Conservation (phyloP, 2,329 filamentous ascomycete species). For the Corynespora cassiicola region DNA sequence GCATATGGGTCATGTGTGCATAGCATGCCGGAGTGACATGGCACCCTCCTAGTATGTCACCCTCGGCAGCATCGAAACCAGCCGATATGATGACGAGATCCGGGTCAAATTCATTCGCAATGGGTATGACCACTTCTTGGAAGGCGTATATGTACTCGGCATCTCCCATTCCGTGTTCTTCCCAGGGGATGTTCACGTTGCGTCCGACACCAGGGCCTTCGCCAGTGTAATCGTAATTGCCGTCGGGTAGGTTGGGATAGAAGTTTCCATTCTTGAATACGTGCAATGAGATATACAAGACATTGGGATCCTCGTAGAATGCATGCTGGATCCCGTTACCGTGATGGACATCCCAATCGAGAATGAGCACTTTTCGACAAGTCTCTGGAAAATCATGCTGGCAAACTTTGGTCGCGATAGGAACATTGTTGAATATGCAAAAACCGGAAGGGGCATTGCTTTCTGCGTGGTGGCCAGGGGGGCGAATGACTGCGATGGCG, state of each 20-base stretch:
- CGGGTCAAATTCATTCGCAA: conserved; percentile 89
- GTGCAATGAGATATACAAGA: conserved; percentile 94
- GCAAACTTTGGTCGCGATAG: conserved; percentile 87
- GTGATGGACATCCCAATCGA: conserved; percentile 86
- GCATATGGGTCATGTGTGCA: conserved; percentile 98
- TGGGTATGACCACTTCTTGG: conserved; percentile 94
- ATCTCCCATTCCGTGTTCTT: conserved; percentile 81
- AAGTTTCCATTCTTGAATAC: conserved; percentile 85
- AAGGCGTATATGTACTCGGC: conserved; percentile 97
- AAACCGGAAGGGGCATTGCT: conserved; percentile 87
- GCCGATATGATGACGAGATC: conserved; percentile 95
- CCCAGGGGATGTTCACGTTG: conserved; percentile 76
- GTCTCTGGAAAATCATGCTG: conserved; percentile 78
- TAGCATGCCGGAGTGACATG: conserved; percentile 92
- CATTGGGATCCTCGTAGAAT: conserved; percentile 92
- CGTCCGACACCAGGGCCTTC: conserved; percentile 63
- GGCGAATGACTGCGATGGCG: conserved; percentile 91
- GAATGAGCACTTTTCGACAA: conserved; percentile 87
- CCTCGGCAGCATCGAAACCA: conserved; percentile 93
- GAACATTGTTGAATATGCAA: conserved; percentile 98
- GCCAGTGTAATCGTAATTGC: conserved; percentile 66
- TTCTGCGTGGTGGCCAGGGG: conserved; percentile 95
- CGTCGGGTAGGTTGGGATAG: conserved; percentile 73
- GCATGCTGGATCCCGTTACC: conserved; percentile 96
- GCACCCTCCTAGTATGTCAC: conserved; percentile 90